Conservation (phyloP, 768 basidiomycete species). For the Russula earlei region DNA sequence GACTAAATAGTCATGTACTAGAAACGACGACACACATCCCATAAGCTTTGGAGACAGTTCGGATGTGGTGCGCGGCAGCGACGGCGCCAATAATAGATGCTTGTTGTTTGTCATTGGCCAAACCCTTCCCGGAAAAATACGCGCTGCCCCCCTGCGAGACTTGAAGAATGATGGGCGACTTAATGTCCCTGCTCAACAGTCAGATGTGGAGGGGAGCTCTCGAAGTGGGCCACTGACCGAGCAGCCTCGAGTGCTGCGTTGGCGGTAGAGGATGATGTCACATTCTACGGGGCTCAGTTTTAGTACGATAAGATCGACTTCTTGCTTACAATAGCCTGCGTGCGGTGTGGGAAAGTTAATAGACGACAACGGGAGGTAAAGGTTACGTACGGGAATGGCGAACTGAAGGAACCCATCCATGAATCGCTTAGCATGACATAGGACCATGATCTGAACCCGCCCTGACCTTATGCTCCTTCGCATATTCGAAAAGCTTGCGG, state of each 20-base stretch:
- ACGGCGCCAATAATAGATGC: constrained; percentile 89
- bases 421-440: constrained; percentile 8
- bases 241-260: constrained; percentile 96
- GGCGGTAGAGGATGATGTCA: constrained; percentile 90
- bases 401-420: constrained; percentile 40
- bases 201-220: neutral
- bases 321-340: constrained; percentile 64
- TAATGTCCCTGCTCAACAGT: constrained; percentile 66
- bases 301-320: constrained; percentile 12
- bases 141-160: constrained; percentile 95
- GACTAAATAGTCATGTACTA: neutral
- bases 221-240: constrained; percentile 38
- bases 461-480: constrained; percentile 71
- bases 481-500: constrained; percentile 92
- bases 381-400: constrained; percentile 67
- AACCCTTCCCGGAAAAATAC: constrained; percentile 94
- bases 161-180: constrained; percentile 95
- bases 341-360: constrained; percentile 25
- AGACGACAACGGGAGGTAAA: neutral
- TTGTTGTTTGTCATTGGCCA: constrained; percentile 90
- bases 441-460: constrained; percentile 21
- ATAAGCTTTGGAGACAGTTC: constrained; percentile 78
- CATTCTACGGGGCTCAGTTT: constrained; percentile 49
- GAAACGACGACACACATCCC: constrained; percentile 62
- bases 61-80: constrained; percentile 87